Percentiles rank a stretch among this genome's conserved stretches.
These are phyloP conservation scores for Scleromitrula shiraiana DNA, from an alignment of 2,329 filamentous ascomycete species.

Conservation along the genomic window DNA sequence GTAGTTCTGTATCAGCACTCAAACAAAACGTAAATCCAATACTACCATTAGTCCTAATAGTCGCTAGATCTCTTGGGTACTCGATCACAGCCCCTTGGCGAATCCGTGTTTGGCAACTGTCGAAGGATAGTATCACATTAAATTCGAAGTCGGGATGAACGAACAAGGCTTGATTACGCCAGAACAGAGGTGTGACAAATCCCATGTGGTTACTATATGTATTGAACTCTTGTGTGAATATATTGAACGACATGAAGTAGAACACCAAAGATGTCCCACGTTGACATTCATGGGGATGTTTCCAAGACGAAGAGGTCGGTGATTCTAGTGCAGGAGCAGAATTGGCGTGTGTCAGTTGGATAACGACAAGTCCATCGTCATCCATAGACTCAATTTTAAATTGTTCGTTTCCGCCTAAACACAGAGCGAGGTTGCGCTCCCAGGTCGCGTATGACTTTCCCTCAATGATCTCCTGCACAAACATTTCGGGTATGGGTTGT, in stretches of 20 bases:
- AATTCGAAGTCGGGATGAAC: no score
- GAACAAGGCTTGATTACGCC: not conserved
- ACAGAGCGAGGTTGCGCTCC: not conserved
- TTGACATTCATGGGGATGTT: no score
- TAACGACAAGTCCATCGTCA: not conserved
- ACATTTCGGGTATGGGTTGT: not conserved
- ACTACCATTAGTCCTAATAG: no score
- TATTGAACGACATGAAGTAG: not conserved
- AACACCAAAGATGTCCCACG: no score
- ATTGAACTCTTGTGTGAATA: not conserved
- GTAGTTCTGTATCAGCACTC: no score
- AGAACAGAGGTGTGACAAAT: not conserved
- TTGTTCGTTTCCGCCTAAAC: not conserved
- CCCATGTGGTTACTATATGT: not conserved
- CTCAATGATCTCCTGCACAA: not conserved
- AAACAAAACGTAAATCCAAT: no score
- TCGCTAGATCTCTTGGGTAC: no score
- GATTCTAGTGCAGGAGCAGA: no score
- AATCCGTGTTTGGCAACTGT: no score
- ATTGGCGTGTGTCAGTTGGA: not conserved
- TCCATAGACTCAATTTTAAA: not conserved
- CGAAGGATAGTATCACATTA: no score
- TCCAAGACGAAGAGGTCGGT: not conserved
- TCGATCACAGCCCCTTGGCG: no score
- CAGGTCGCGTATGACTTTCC: no score